phyloP scores from a whole-genome alignment of 164 flowering plant genomes.

The Aristolochia contorta region DNA sequence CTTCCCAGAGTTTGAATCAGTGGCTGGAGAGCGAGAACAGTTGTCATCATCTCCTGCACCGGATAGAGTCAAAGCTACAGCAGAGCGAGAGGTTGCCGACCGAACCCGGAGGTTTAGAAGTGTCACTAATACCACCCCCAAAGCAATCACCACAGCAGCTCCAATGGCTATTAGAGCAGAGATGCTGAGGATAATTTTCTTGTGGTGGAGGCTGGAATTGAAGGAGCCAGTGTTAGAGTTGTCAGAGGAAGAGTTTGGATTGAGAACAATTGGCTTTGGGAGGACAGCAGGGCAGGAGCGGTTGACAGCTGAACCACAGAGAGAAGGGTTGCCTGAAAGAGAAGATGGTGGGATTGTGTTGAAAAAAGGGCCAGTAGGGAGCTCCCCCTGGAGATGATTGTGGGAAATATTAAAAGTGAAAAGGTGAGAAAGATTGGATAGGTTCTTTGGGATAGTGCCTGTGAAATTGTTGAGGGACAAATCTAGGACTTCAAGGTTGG shows the following conservation, averaged over 20 bases:
- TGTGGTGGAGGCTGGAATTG: conserved; percentile 45
- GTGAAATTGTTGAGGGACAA: conserved; percentile 59
- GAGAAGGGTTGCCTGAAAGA: conserved; percentile 62
- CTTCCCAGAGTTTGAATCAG: conserved; percentile 76
- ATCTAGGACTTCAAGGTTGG: conserved; percentile 54
- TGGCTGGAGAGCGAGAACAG: conserved; percentile 55
- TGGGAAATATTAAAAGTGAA: conserved; percentile 62
- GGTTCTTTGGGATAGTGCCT: conserved; percentile 75
- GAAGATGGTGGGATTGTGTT: conserved; percentile 69
- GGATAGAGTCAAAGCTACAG: conserved; percentile 39
- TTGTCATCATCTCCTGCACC: conserved; percentile 42
- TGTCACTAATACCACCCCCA: conserved; percentile 77
- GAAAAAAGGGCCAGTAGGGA: conserved; percentile 84
- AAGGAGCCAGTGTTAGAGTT: conserved; percentile 23
- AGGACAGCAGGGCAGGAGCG: conserved; percentile 74
- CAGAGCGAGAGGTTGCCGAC: conserved; percentile 49
- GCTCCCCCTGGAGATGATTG: conserved; percentile 79
- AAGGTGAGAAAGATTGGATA: conserved; percentile 68
- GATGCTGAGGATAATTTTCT: conserved; percentile 77
- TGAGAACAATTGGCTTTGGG: conserved; percentile 92
- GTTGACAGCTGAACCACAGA: conserved; percentile 76
- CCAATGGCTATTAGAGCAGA: conserved; percentile 93
- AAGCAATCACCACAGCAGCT: conserved; percentile 77
- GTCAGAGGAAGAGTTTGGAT: conserved; percentile 67
- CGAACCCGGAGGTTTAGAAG: conserved; percentile 76